phyloP scores from a whole-genome alignment of 2,329 filamentous ascomycete species.

The Exophiala mesophila region DNA sequence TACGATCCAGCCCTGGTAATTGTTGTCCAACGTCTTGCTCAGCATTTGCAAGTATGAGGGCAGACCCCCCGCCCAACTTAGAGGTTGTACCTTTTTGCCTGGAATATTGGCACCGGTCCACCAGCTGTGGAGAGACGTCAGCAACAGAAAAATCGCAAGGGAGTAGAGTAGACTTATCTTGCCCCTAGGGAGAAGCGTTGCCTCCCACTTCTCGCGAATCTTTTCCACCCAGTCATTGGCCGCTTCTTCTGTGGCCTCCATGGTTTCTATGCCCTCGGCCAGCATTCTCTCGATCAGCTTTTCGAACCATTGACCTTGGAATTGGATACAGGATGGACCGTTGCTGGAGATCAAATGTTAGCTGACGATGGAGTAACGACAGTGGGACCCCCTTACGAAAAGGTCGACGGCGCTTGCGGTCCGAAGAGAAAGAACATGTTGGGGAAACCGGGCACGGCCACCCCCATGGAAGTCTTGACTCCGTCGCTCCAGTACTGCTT shows the following conservation, averaged over 20 bases:
- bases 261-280: conserved; percentile 43
- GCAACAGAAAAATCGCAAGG: too few relatives aligned
- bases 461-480: conserved; percentile 40
- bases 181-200: conserved; percentile 46
- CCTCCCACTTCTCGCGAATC: conserved; percentile 39
- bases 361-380: background rate
- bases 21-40: conserved; percentile 14
- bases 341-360: background rate
- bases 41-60: conserved; percentile 20
- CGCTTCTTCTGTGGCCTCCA: conserved; percentile 47
- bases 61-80: conserved; percentile 39
- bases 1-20: conserved; percentile 15
- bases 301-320: conserved; percentile 54
- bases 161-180: too few relatives aligned
- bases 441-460: conserved; percentile 40
- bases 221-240: conserved; percentile 42
- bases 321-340: conserved; percentile 50
- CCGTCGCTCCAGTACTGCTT: conserved; percentile 36
- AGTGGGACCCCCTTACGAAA: too few relatives aligned
- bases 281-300: conserved; percentile 38
- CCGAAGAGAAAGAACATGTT: conserved; percentile 54
- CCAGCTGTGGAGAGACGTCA: conserved; percentile 48
- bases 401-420: conserved; percentile 45
- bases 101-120: conserved; percentile 55
- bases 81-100: conserved; percentile 49